Percentiles rank a stretch among this genome's conserved stretches.
phyloP scores from a whole-genome alignment of 2,329 filamentous ascomycete species.

The Paracorniculantispora psalliotae region DNA sequence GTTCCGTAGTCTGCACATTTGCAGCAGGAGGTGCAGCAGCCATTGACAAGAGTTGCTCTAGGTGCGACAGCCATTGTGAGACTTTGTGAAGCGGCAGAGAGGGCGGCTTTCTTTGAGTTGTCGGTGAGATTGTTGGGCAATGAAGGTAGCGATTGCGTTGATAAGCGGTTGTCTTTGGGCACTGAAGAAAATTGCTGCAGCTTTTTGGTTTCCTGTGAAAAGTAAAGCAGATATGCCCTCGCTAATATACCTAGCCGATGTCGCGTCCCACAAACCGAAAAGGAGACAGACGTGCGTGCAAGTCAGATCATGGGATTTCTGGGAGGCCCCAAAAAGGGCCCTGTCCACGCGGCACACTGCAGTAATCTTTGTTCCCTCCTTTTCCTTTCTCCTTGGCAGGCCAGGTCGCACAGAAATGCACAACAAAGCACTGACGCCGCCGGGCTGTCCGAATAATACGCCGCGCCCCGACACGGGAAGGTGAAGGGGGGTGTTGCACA shows the following conservation, averaged over 20 bases:
- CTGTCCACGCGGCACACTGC: background rate
- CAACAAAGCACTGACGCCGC: too few species aligned
- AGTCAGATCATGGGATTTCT: background rate
- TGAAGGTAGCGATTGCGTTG: too few species aligned
- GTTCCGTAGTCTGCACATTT: constrained; percentile 25
- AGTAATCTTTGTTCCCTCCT: background rate
- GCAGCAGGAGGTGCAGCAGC: constrained; percentile 30
- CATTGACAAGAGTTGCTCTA: constrained; percentile 10
- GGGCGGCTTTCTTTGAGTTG: background rate
- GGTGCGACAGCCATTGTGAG: constrained; percentile 13
- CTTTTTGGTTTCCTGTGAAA: background rate
- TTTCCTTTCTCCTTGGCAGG: too few species aligned
- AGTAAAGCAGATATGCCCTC: background rate
- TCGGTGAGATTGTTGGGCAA: too few species aligned
- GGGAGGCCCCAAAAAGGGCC: background rate
- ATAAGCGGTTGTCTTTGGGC: too few species aligned
- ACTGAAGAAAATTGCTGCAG: background rate
- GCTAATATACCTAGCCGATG: constrained; percentile 1
- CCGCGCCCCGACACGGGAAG: too few species aligned
- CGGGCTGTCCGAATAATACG: too few species aligned
- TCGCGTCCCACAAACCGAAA: constrained; percentile 1
- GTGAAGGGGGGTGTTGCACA: too few species aligned
- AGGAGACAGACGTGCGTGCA: constrained; percentile 4
- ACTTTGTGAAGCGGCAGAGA: background rate
- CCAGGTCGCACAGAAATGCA: too few species aligned